Conservation (phyloP, 495 filamentous ascomycete species). For the Podospora fimiseda region DNA sequence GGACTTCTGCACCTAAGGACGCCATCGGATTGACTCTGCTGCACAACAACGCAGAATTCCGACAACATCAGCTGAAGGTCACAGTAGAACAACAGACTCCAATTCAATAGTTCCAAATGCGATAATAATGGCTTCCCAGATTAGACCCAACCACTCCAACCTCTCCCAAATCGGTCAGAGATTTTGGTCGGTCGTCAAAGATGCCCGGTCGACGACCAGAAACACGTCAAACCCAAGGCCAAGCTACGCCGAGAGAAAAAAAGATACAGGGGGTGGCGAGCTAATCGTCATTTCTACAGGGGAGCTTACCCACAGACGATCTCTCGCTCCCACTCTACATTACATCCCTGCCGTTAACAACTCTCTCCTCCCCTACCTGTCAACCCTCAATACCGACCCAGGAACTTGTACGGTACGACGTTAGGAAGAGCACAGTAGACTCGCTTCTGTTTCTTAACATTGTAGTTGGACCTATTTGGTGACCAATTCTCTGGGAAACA, state of each 20-base stretch:
- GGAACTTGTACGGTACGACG: background rate
- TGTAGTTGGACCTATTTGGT: background rate
- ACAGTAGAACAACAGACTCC: background rate
- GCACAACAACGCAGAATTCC: background rate
- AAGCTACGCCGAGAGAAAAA: slow-evolving; percentile 5
- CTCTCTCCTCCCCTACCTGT: background rate
- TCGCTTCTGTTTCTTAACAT: slow-evolving; percentile 5
- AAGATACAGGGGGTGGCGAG: slow-evolving; percentile 11
- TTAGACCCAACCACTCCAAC: slow-evolving; percentile 5
- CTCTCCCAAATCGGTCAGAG: background rate
- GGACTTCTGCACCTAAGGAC: background rate
- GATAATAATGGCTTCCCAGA: slow-evolving; percentile 5
- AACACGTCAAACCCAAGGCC: slow-evolving; percentile 5
- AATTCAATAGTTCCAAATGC: slow-evolving; percentile 2
- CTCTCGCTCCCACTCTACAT: too few relatives aligned
- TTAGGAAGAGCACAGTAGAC: slow-evolving; percentile 2
- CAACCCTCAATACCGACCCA: background rate
- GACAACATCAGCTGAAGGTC: slow-evolving; percentile 1
- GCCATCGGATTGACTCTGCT: background rate
- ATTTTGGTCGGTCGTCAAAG: slow-evolving; percentile 7
- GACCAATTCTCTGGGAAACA: too few relatives aligned
- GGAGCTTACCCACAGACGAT: slow-evolving; percentile 4
- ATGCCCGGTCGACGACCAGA: slow-evolving; percentile 5
- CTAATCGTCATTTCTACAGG: slow-evolving; percentile 9
- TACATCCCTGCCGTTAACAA: background rate